Base-by-base conservation (phyloP, 805 yeast species). In the Ogataea dorogensis region DNA sequence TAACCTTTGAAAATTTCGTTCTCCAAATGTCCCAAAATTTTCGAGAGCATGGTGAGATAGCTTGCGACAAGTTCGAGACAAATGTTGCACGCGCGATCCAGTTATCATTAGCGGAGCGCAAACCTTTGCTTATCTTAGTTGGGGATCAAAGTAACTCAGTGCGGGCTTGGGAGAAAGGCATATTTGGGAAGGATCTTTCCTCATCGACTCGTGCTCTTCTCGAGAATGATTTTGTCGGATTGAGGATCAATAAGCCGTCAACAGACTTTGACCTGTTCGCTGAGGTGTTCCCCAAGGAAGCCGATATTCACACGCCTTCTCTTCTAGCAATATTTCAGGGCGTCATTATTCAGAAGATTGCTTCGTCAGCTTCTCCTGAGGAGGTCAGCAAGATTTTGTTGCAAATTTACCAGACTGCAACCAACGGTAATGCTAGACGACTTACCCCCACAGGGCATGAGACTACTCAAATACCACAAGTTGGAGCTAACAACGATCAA, bases 311-410 rank as follows among this genome's bases (percentile, higher is more conserved):
- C 0, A 65, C 70, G 3, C 89, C 89, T 2, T 69, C 84, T 43
- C 60, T 81, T 16, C 70, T 75, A 49, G 59, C 81, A 10, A 65
- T 84, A n/a, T 59, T 56, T 21, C 59, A 64, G 8, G 77, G 81
- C 5, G 53, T 61, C 24, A 63, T 78, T 5, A 43, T 73, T 21
- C 77, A 70, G 29, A 47, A 65, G 2, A 58, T 77, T 8, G 57
- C 59, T 7, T 67, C 59, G 5, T 65, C 58, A 2, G 46, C 60
- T 2, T 28, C 54, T 7, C 41, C 37, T 13, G 56, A 44, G 5
- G 52, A 46, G 19, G 61, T 71, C 32, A 54, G 47, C 14, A 32
- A 37, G 24, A 54, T 61, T 25, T 43, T 61, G 27, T 39, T 35
- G 20, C 51, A 40, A 24, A 49, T 42, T 1, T 20, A 30, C n/a